phyloP scores from a whole-genome alignment of 495 filamentous ascomycete species.

The Aspergillus campestris region DNA sequence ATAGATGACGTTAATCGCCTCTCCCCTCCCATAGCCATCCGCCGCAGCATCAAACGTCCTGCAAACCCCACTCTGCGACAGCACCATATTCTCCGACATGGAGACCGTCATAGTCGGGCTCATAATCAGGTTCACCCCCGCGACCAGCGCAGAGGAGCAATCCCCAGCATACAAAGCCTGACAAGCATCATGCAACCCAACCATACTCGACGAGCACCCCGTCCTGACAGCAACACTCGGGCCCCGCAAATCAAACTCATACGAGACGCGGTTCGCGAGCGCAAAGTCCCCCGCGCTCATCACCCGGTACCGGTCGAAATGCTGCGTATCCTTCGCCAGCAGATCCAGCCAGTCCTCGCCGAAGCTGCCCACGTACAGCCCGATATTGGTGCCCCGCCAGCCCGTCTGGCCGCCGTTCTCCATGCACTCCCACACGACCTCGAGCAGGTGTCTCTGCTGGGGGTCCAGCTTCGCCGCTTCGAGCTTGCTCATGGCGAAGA shows the following conservation, averaged over 20 bases:
- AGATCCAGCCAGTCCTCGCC: slow-evolving; percentile 26
- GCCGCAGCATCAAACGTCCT: slow-evolving; percentile 53
- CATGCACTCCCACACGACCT: slow-evolving; percentile 35
- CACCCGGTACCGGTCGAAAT: slow-evolving; percentile 6
- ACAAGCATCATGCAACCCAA: slow-evolving; percentile 20
- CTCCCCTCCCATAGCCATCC: slow-evolving; percentile 58
- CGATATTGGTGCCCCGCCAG: slow-evolving; percentile 34
- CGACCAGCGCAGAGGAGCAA: slow-evolving; percentile 31
- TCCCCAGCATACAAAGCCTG: slow-evolving; percentile 23
- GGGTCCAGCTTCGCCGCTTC: slow-evolving; percentile 50
- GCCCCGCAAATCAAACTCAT: slow-evolving; percentile 22
- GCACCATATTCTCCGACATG: slow-evolving; percentile 21
- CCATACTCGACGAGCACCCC: slow-evolving; percentile 24
- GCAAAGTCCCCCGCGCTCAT: slow-evolving; percentile 22
- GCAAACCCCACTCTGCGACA: slow-evolving; percentile 24
- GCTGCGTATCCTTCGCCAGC: slow-evolving; percentile 11
- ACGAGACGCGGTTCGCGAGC: slow-evolving; percentile 24
- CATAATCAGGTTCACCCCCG: slow-evolving; percentile 30
- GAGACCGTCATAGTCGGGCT: slow-evolving; percentile 20
- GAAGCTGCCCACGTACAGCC: slow-evolving; percentile 38
- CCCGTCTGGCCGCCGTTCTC: slow-evolving; percentile 36
- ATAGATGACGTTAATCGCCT: slow-evolving; percentile 31
- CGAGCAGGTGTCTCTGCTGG: slow-evolving; percentile 47
- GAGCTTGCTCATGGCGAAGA: slow-evolving; percentile 30
- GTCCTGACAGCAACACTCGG: slow-evolving; percentile 27